A percentile compares a stretch with the other conserved stretches of the same genome.
These are phyloP conservation scores for Trametes elegans DNA, from an alignment of 768 basidiomycete genomes.

Conservation along the genomic window DNA sequence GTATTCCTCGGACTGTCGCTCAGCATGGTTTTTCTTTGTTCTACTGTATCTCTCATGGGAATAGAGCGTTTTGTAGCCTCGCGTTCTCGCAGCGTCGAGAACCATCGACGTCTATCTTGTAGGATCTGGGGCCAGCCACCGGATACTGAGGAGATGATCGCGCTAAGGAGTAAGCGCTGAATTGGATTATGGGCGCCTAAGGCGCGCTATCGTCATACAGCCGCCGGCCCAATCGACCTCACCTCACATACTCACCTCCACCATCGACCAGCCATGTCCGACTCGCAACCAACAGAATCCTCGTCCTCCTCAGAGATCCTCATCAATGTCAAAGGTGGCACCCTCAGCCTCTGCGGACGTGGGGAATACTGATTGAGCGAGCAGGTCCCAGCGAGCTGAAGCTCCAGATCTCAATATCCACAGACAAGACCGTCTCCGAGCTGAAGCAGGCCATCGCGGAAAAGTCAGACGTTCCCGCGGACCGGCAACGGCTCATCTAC, in stretches of 20 bases:
- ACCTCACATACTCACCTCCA: not conserved
- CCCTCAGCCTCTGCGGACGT: not conserved
- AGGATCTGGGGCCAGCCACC: not conserved
- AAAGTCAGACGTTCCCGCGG: conserved; percentile 82
- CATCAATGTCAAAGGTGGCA: conserved; percentile 56
- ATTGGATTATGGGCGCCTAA: conserved; percentile 2
- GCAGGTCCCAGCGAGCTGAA: conserved; percentile 90
- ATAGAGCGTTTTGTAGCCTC: not conserved
- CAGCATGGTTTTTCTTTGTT: not conserved
- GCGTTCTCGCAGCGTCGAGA: not conserved
- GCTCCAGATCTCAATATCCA: conserved; percentile 78
- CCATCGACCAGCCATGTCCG: conserved; percentile 9
- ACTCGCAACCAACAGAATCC: conserved; percentile 10
- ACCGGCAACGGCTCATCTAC: conserved; percentile 89
- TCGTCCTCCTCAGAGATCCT: conserved; percentile 28
- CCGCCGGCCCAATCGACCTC: not conserved
- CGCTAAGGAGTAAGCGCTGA: not conserved
- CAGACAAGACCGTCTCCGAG: conserved; percentile 83
- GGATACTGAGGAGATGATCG: not conserved
- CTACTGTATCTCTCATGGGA: not conserved
- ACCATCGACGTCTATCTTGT: conserved; percentile 3
- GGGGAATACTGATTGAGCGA: not conserved
- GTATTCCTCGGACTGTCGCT: too few species aligned
- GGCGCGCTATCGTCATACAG: conserved; percentile 1
- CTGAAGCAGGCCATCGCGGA: conserved; percentile 89